Percentiles rank a stretch among this genome's conserved stretches.
These are phyloP conservation scores for Fraxinus velutina DNA, from an alignment of 305 asterid species.

Conservation along the genomic window DNA sequence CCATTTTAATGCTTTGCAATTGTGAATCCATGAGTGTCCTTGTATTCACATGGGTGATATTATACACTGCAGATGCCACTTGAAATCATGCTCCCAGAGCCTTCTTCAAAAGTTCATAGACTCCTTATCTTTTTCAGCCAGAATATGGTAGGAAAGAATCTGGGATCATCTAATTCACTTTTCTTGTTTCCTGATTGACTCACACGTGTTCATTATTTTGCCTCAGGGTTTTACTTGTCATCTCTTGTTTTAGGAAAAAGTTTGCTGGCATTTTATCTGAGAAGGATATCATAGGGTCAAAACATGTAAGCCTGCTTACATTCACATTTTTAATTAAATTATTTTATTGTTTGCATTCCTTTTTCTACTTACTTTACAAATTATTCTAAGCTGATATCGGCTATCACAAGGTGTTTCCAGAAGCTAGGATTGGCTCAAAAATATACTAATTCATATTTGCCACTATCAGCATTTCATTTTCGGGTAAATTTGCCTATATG, in stretches of 20 bases:
- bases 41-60: slow-evolving; percentile 23
- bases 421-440: slow-evolving; percentile 73
- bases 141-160: slow-evolving; percentile 61
- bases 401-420: slow-evolving; percentile 72
- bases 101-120: slow-evolving; percentile 61
- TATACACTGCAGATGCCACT: slow-evolving; percentile 51
- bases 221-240: slow-evolving; percentile 64
- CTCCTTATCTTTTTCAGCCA: slow-evolving; percentile 63
- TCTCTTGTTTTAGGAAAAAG: slow-evolving; percentile 57
- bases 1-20: slow-evolving; percentile 3
- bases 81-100: slow-evolving; percentile 46
- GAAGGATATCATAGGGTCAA: slow-evolving; percentile 75
- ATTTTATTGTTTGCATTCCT: not conserved
- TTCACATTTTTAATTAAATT: slow-evolving; percentile 1
- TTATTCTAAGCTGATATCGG: slow-evolving; percentile 41
- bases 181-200: slow-evolving; percentile 15
- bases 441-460: slow-evolving; percentile 54
- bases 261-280: slow-evolving; percentile 60
- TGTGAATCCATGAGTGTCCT: not conserved
- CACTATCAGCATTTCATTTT: slow-evolving; percentile 42
- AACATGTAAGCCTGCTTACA: slow-evolving; percentile 44
- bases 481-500: slow-evolving; percentile 45
- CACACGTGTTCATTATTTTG: slow-evolving; percentile 24
- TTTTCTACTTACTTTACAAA: slow-evolving; percentile 19
- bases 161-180: not conserved